Evolutionary conservation across 257 asterid species (phyloP).

Genomic region (Nicotiana attenuata): DNA sequence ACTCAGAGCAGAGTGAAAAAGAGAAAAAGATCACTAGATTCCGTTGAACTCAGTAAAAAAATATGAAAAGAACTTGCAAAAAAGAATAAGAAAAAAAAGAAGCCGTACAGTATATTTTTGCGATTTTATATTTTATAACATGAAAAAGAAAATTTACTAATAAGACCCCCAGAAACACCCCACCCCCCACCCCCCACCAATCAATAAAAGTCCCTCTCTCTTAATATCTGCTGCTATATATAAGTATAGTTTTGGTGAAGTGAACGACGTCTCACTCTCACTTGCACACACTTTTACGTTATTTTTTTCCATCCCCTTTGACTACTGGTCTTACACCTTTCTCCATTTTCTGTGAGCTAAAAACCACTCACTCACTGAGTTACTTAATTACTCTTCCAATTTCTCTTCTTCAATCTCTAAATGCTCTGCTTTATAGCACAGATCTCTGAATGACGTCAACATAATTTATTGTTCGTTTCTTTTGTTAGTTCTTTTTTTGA

Average conservation of each 20-base stretch:
- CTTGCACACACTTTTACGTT: background rate
- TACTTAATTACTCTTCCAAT: too few relatives aligned
- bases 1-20: background rate
- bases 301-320: constrained; percentile 13
- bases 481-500: too few relatives aligned
- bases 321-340: constrained; percentile 14
- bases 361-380: background rate
- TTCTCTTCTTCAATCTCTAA: background rate
- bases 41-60: constrained; percentile 26
- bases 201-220: constrained; percentile 1
- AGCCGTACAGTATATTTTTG: background rate
- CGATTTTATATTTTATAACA: background rate
- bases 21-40: constrained; percentile 22
- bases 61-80: background rate
- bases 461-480: background rate
- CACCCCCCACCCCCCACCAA: background rate
- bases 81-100: background rate
- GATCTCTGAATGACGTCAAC: background rate
- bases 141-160: background rate
- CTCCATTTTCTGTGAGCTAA: background rate
- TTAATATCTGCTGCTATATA: background rate
- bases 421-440: background rate
- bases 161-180: background rate
- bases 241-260: constrained; percentile 1
- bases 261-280: background rate